phyloP scores from a whole-genome alignment of 108 stramenopile species.

The Cylindrotheca fusiformis region DNA sequence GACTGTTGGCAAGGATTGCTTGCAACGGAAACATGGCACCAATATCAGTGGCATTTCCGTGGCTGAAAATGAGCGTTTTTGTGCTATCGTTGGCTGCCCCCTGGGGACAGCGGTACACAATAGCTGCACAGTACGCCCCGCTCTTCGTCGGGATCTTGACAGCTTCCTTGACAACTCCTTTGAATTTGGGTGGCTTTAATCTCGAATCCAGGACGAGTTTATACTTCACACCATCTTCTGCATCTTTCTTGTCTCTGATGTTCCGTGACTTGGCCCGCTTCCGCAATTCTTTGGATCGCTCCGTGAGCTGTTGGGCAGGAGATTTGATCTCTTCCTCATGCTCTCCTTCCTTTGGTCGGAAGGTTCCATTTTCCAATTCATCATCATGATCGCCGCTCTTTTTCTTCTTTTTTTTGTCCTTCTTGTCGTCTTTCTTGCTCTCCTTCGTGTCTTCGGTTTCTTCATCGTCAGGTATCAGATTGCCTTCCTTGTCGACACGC shows the following conservation, averaged over 20 bases:
- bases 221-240: slow-evolving; percentile 52
- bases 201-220: slow-evolving; percentile 49
- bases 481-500: slow-evolving; percentile 52
- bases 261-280: slow-evolving; percentile 64
- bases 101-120: slow-evolving; percentile 56
- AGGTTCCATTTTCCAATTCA: slow-evolving; percentile 20
- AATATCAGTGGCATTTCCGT: slow-evolving; percentile 90
- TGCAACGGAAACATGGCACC: slow-evolving; percentile 81
- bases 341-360: slow-evolving; percentile 34
- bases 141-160: slow-evolving; percentile 68
- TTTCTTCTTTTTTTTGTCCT: slow-evolving; percentile 18
- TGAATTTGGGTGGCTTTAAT: slow-evolving; percentile 36
- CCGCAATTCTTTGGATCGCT: slow-evolving; percentile 54
- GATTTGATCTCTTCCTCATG: slow-evolving; percentile 46
- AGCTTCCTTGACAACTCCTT: slow-evolving; percentile 47
- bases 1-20: slow-evolving; percentile 53
- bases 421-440: background rate
- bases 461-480: slow-evolving; percentile 48
- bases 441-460: slow-evolving; percentile 10
- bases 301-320: slow-evolving; percentile 61
- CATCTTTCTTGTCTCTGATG: slow-evolving; percentile 53
- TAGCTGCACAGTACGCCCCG: slow-evolving; percentile 50
- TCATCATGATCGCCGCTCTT: slow-evolving; percentile 2
- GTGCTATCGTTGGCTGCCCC: slow-evolving; percentile 30
- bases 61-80: slow-evolving; percentile 81